phyloP scores from a whole-genome alignment of 352 stramenopile species.

The Phytopythium chamaehyphon region DNA sequence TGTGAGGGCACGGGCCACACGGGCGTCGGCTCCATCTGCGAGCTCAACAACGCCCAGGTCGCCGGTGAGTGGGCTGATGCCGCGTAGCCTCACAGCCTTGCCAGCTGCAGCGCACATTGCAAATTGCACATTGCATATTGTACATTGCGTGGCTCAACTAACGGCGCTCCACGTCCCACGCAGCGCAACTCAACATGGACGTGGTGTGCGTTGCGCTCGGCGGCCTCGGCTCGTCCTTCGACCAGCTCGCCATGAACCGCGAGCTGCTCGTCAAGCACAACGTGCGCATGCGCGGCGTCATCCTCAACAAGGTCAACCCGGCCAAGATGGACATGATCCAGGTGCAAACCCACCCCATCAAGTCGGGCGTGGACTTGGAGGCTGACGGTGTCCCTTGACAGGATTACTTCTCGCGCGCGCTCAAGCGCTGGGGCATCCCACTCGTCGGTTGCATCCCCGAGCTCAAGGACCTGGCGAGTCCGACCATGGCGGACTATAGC shows the following conservation, averaged over 20 bases:
- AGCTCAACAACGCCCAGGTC: slow-evolving; percentile 89
- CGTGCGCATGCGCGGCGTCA: slow-evolving; percentile 71
- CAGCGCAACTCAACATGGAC: slow-evolving; percentile 77
- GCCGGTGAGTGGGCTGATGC: slow-evolving; percentile 36
- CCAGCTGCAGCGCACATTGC: no score
- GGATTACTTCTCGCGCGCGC: slow-evolving; percentile 86
- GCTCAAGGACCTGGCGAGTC: slow-evolving; percentile 73
- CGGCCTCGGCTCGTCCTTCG: slow-evolving; percentile 80
- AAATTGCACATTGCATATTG: no score
- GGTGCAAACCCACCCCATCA: slow-evolving; percentile 18
- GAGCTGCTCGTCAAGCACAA: slow-evolving; percentile 79
- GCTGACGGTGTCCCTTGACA: slow-evolving; percentile 7
- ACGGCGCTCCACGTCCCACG: no score
- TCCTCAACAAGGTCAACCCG: slow-evolving; percentile 88
- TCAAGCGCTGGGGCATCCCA: slow-evolving; percentile 88
- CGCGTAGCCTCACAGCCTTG: not conserved
- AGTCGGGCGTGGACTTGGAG: not conserved
- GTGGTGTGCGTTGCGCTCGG: slow-evolving; percentile 77
- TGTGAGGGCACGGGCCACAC: slow-evolving; percentile 94
- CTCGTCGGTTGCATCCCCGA: slow-evolving; percentile 88
- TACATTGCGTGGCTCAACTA: no score
- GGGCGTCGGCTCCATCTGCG: slow-evolving; percentile 89
- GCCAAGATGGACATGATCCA: slow-evolving; percentile 90
- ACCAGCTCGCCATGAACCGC: slow-evolving; percentile 83
- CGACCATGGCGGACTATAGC: slow-evolving; percentile 85